Evolutionary conservation across 2,329 filamentous ascomycete genomes (phyloP).

Genomic region (Fusarium duplospermum): DNA sequence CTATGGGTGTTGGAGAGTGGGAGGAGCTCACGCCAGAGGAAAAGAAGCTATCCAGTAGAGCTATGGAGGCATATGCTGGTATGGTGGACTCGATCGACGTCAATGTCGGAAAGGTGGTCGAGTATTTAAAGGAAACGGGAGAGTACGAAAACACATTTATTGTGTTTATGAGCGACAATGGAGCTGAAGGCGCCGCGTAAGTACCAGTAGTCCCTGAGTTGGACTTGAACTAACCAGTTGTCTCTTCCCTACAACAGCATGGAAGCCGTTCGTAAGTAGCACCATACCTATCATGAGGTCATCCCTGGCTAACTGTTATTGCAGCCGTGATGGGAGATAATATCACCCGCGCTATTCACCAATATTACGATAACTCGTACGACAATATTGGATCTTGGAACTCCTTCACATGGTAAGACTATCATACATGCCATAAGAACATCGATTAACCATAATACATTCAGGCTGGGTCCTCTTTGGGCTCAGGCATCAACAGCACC

Average conservation of each 20-base stretch:
- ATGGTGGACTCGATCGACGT: conserved; percentile 73
- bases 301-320: too few relatives aligned
- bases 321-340: conserved; percentile 13
- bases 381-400: conserved; percentile 14
- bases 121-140: conserved; percentile 65
- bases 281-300: too few relatives aligned
- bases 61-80: conserved; percentile 72
- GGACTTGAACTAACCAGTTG: neutral
- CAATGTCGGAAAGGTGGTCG: conserved; percentile 68
- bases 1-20: conserved; percentile 57
- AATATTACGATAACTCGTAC: conserved; percentile 20
- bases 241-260: neutral
- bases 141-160: conserved; percentile 74
- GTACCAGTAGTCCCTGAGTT: neutral
- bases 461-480: neutral
- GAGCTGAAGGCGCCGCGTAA: conserved; percentile 66
- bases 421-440: neutral
- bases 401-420: conserved; percentile 6
- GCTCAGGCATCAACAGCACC: conserved; percentile 52
- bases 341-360: conserved; percentile 32
- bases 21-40: conserved; percentile 57
- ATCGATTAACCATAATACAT: neutral
- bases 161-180: conserved; percentile 72
- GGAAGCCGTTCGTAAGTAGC: neutral
- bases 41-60: conserved; percentile 58